A percentile compares a stretch with the other conserved stretches of the same genome.
These are phyloP conservation scores for Trichoderma orchidacearum DNA, from an alignment of 495 filamentous ascomycete genomes.

Conservation along the genomic window DNA sequence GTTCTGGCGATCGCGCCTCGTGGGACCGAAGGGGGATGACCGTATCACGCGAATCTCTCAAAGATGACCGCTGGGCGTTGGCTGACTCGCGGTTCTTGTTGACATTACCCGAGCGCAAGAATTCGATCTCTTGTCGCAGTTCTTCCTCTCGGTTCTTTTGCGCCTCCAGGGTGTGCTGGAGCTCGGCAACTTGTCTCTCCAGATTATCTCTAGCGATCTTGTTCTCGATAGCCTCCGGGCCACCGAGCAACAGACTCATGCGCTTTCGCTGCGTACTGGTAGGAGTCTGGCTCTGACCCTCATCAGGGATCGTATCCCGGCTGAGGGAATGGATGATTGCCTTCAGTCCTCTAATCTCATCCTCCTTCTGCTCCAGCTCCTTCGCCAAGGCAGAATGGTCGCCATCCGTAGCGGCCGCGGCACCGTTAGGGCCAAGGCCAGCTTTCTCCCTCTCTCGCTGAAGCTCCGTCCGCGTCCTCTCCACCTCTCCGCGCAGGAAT, in stretches of 20 bases:
- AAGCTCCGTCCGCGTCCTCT: conserved; percentile 81
- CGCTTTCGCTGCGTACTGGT: conserved; percentile 22
- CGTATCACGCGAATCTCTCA: conserved; percentile 45
- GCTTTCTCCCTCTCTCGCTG: conserved; percentile 83
- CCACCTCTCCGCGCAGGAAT: conserved; percentile 90
- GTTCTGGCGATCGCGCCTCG: conserved; percentile 21
- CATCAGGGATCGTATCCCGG: conserved; percentile 47
- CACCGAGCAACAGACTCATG: no score
- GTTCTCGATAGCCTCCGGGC: conserved; percentile 44
- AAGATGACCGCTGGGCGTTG: conserved; percentile 35
- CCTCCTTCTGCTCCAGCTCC: conserved; percentile 87
- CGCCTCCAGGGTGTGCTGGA: conserved; percentile 52
- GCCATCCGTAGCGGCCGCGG: conserved; percentile 32
- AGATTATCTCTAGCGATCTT: conserved; percentile 46
- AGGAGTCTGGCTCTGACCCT: conserved; percentile 27
- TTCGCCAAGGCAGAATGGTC: conserved; percentile 35
- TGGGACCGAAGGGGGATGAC: conserved; percentile 34
- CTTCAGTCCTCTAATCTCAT: conserved; percentile 92
- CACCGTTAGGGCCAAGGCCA: conserved; percentile 43
- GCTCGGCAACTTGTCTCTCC: conserved; percentile 55
- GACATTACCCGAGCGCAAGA: conserved; percentile 34
- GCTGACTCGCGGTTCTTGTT: conserved; percentile 30
- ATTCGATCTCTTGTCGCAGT: conserved; percentile 74
- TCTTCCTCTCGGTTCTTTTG: conserved; percentile 76
- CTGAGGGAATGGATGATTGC: conserved; percentile 95